Base-by-base conservation (phyloP, 352 stramenopile genomes). In the Globisporangium cystogenes region DNA sequence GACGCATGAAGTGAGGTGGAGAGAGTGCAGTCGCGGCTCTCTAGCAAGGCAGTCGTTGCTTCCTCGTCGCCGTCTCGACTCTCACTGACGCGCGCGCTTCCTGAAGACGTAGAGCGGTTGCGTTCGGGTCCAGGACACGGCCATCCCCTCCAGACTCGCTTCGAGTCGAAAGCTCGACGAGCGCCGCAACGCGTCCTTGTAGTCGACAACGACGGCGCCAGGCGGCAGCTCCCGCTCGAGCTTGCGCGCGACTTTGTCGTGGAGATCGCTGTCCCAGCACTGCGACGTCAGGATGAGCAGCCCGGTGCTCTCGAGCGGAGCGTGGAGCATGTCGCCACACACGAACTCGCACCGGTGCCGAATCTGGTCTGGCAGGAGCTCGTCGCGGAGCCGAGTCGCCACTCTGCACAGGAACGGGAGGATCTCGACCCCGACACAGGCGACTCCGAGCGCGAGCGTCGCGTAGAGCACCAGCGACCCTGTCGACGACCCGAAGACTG, bases 201-300 rank as follows among this genome's bases (percentile, higher is more conserved):
- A 87, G 53, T 87, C 76, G 23, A 87, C 51, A 1, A 85, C 72
- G 20, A 87, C 33, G 1, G 63, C 36, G 21, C 42, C 53, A 6
- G 42, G 4, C 3, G 45, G 54, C n/a, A 84, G 56, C 48, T 84
- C 70, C 1, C 39, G 47, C 43, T 69, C 67, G 15, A 85, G 65
- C 49, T 87, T 85, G 42, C 20, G 7, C 18, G 63, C 53, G 5
- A 85, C 50, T 2, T 59, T 56, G 2, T 43, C 51, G 45, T 76
- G 69, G 16, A 87, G 59, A 12, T 52, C 43, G 0, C 18, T 20
- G 51, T 85, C 74, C 76, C 76, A 87, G 50, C 76, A 87, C 27
- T 85, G 76, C 18, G 76, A 87, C 11, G 74, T 80, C 18, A 87
- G 64, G 16, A 87, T 48, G 18, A 87, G 40, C 14, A 85, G 37